A percentile compares a stretch with the other conserved stretches of the same genome.
Conservation (phyloP, 805 yeast genomes). For the Kurtzmaniella cleridarum region DNA sequence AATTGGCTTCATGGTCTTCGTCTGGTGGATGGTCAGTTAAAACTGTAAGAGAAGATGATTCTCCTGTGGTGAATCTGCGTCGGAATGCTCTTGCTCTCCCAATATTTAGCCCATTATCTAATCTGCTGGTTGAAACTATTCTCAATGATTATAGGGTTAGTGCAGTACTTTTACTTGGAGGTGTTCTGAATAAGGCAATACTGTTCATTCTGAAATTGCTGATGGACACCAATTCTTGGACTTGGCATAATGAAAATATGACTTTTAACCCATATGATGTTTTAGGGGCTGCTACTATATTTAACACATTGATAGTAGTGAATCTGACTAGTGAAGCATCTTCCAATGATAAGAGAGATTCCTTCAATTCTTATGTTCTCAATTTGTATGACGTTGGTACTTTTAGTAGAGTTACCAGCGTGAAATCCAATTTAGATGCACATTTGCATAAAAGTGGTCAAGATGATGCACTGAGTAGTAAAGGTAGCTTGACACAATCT, state of each 20-base stretch:
- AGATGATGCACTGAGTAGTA: slow-evolving; percentile 1
- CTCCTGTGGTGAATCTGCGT: slow-evolving; percentile 45
- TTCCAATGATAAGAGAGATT: slow-evolving; percentile 14
- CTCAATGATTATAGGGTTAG: slow-evolving; percentile 27
- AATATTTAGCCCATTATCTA: slow-evolving; percentile 30
- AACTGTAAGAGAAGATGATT: slow-evolving; percentile 18
- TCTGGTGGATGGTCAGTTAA: slow-evolving; percentile 62
- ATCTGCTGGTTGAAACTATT: slow-evolving; percentile 21
- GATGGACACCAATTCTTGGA: slow-evolving; percentile 25
- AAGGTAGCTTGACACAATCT: too few relatives aligned
- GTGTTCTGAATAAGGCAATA: slow-evolving; percentile 37
- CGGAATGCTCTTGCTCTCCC: slow-evolving; percentile 51
- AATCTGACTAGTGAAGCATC: slow-evolving; percentile 12
- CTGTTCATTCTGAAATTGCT: slow-evolving; percentile 30
- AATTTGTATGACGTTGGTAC: slow-evolving; percentile 37
- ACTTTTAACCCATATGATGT: slow-evolving; percentile 12
- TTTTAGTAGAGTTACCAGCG: slow-evolving; percentile 25
- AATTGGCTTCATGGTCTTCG: slow-evolving; percentile 69
- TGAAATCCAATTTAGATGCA: slow-evolving; percentile 10
- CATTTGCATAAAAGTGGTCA: slow-evolving; percentile 5
- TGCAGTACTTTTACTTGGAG: slow-evolving; percentile 57
- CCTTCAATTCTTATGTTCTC: slow-evolving; percentile 21
- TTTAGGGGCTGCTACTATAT: slow-evolving; percentile 50
- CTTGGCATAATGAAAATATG: slow-evolving; percentile 29
- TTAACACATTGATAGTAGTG: slow-evolving; percentile 45